These are phyloP conservation scores for Heterobasidion occidentale DNA, from an alignment of 1,284 basidiomycete genomes.

Conservation along the genomic window DNA sequence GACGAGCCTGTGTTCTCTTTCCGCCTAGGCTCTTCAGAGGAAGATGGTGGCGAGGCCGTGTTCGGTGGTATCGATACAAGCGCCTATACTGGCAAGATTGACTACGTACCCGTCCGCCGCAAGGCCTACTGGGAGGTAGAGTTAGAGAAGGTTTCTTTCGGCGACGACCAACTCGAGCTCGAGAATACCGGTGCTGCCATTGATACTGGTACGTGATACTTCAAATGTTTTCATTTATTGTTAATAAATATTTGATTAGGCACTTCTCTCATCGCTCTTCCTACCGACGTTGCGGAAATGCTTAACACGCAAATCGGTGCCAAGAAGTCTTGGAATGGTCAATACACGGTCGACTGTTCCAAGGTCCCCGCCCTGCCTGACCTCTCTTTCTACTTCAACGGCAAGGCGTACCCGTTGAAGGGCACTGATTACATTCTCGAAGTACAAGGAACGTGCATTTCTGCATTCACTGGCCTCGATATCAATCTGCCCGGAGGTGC, in stretches of 20 bases:
- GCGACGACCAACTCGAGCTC: constrained; percentile 78
- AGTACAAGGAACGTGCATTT: constrained; percentile 89
- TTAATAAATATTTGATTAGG: constrained; percentile 32
- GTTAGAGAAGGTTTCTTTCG: constrained; percentile 80
- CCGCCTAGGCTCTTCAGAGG: constrained; percentile 83
- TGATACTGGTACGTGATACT: constrained; percentile 68
- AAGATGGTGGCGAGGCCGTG: constrained; percentile 87
- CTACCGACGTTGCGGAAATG: constrained; percentile 95
- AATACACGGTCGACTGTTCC: constrained; percentile 88
- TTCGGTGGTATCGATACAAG: constrained; percentile 87
- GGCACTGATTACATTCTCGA: constrained; percentile 87
- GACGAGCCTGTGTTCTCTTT: constrained; percentile 91
- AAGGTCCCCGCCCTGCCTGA: constrained; percentile 83
- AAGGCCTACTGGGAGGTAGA: constrained; percentile 99
- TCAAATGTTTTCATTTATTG: neutral
- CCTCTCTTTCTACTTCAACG: constrained; percentile 79
- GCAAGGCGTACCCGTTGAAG: constrained; percentile 75
- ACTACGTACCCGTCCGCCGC: constrained; percentile 88
- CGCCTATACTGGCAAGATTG: constrained; percentile 79
- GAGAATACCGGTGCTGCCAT: constrained; percentile 94
- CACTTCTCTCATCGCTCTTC: constrained; percentile 86
- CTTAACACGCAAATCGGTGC: constrained; percentile 95
- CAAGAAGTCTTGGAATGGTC: constrained; percentile 89
- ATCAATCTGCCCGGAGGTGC: constrained; percentile 83
- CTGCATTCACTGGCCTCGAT: constrained; percentile 89